Conservation (phyloP, 192 early-diverging fungal genomes). For the Radiomyces spectabilis region DNA sequence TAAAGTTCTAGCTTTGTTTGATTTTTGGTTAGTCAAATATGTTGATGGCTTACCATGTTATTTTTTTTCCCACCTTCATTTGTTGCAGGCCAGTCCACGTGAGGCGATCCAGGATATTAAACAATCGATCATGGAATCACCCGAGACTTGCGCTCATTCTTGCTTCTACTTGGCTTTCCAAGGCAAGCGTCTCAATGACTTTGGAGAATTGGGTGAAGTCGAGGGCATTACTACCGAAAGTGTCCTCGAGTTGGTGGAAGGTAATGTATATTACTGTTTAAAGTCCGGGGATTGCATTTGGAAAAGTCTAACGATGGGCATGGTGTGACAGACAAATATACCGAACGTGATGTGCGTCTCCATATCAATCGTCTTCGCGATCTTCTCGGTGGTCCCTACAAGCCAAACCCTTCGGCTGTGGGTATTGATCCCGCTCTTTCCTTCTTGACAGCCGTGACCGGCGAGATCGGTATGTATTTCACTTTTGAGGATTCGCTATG, state of each 20-base stretch:
- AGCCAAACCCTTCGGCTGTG: constrained; percentile 39
- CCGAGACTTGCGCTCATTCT: constrained; percentile 79
- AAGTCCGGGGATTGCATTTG: no score
- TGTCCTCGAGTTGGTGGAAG: constrained; percentile 60
- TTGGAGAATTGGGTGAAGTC: constrained; percentile 62
- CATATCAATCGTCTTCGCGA: constrained; percentile 88
- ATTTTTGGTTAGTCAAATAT: background rate
- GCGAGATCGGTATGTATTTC: constrained; percentile 42
- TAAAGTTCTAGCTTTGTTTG: background rate
- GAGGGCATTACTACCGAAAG: constrained; percentile 58
- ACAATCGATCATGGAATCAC: constrained; percentile 79
- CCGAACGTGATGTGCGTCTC: constrained; percentile 85
- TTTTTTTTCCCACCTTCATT: constrained; percentile 3
- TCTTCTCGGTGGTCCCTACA: constrained; percentile 69
- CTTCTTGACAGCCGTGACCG: constrained; percentile 58
- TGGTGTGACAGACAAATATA: constrained; percentile 86
- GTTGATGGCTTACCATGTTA: background rate
- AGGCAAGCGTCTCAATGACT: constrained; percentile 69
- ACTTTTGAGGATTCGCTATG: background rate
- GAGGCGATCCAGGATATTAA: constrained; percentile 84
- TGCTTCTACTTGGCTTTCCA: constrained; percentile 83
- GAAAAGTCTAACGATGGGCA: no score
- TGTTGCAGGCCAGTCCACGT: constrained; percentile 51
- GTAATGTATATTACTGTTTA: constrained; percentile 30
- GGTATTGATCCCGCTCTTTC: constrained; percentile 71